These are phyloP conservation scores for Russula earlei DNA, from an alignment of 768 basidiomycete species.

Conservation along the genomic window DNA sequence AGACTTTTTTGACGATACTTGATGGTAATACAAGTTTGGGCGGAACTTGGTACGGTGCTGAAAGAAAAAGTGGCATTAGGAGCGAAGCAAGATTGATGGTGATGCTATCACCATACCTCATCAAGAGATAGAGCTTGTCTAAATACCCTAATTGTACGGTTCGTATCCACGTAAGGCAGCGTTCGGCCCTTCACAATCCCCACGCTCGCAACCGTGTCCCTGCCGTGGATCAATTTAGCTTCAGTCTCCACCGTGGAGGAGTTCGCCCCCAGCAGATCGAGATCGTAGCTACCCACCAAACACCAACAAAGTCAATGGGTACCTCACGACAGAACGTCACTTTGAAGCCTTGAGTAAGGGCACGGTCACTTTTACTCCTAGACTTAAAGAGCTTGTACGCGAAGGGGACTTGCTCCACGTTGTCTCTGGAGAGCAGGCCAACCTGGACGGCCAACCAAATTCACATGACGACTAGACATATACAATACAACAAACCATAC, in stretches of 20 bases:
- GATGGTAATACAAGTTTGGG: constrained; percentile 53
- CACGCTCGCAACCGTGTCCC: constrained; percentile 78
- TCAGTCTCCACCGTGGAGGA: neutral
- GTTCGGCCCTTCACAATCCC: constrained; percentile 50
- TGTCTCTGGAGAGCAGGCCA: constrained; percentile 60
- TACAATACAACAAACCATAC: constrained; percentile 25
- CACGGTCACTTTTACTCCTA: constrained; percentile 35
- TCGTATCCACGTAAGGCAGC: constrained; percentile 59
- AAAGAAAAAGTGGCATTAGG: neutral
- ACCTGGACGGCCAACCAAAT: constrained; percentile 33
- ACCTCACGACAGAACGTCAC: constrained; percentile 59
- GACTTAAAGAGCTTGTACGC: constrained; percentile 66
- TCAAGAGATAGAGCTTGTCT: constrained; percentile 73
- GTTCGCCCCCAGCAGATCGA: neutral
- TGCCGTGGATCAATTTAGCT: constrained; percentile 15
- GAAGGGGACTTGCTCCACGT: constrained; percentile 59
- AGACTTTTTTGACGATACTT: constrained; percentile 19
- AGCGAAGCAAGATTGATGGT: no score
- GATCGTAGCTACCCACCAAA: constrained; percentile 42
- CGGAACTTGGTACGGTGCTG: constrained; percentile 59
- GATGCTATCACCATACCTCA: constrained; percentile 40
- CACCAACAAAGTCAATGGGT: constrained; percentile 67
- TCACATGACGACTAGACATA: neutral
- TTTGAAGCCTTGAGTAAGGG: constrained; percentile 59
- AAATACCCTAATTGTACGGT: constrained; percentile 57